Conservation (phyloP, 108 stramenopile genomes). For the Nannochloropsis oceanica region DNA sequence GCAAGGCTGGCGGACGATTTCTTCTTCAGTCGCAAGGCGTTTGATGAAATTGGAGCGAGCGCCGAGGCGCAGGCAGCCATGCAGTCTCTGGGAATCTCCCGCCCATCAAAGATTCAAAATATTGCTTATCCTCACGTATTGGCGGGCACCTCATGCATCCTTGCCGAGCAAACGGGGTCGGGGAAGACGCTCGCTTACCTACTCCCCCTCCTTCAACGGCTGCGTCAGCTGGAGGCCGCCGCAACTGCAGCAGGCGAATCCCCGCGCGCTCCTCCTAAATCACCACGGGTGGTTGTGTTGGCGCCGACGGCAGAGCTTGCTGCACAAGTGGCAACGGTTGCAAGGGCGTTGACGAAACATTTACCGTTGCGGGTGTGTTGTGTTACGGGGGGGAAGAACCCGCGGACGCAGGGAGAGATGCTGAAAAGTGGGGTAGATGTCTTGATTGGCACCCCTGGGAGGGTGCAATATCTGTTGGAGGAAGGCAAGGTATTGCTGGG, state of each 20-base stretch:
- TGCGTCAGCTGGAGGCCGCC: conserved; percentile 25
- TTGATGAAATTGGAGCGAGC: not conserved
- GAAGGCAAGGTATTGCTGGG: conserved; percentile 2
- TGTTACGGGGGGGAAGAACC: conserved; percentile 20
- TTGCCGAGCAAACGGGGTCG: conserved; percentile 84
- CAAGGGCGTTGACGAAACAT: not conserved
- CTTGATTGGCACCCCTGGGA: conserved; percentile 71
- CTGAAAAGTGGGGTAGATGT: conserved; percentile 52
- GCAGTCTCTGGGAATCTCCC: not conserved
- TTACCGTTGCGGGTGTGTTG: conserved; percentile 37
- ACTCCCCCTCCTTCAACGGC: conserved; percentile 53
- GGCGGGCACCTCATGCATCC: conserved; percentile 49
- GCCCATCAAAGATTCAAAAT: conserved; percentile 7
- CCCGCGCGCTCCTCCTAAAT: not conserved
- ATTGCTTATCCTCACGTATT: conserved; percentile 18
- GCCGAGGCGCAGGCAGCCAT: not conserved
- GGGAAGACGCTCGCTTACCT: conserved; percentile 84
- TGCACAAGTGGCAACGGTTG: conserved; percentile 36
- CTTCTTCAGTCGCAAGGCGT: not conserved
- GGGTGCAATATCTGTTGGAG: conserved; percentile 63
- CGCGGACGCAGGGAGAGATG: conserved; percentile 20
- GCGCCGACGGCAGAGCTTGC: conserved; percentile 83
- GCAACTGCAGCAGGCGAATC: not conserved
- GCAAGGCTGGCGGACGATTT: not conserved
- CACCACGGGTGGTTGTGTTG: conserved; percentile 42